Base-by-base conservation (phyloP, 2,329 filamentous ascomycete genomes). In the Clonostachys sp. region DNA sequence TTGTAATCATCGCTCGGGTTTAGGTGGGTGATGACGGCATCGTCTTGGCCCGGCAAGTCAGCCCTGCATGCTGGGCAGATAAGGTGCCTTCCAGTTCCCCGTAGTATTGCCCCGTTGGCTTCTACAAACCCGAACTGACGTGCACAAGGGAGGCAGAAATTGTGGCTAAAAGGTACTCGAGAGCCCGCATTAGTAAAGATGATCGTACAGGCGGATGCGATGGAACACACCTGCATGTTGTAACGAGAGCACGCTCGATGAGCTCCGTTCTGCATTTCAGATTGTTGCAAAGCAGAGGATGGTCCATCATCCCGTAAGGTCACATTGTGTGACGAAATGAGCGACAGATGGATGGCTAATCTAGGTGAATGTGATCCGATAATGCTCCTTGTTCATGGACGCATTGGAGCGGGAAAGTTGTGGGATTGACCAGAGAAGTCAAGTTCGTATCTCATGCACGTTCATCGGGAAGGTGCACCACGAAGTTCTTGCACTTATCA, bases 1-100 rank as follows among this genome's bases (percentile, higher is more conserved):
- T 95, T 95, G 73, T 94, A 95, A 54, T 95, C 90, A 58, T 96
- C 91, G 0, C 83, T 84, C 0, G 90, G 90, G 50, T 85, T 87
- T 39, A 96, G 74, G 33, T 83, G 77, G 1, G 85, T 80, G 17
- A 85, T 73, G 10, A 87, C 81, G 5, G 84, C 87, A 68, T 95
- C 89, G 55, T 95, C 87, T 0, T 82, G 82, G 52, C 85, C 87
- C 8, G 72, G 69, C 3, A 96, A 76, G 9, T 75, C 74, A 3
- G 81, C 78, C 34, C 80, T 73, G 60, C 92, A 97, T 24, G 87
- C 89, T 46, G 90, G 91, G 61, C 91, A 97, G 2, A 68, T 58
- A 4, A 72, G 24, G 24, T 30, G 24, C 24, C 24, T 30, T 30
- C 24, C 24, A 3, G 24, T 30, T 30, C 24, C 24, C 24, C 9